Conservation (phyloP, 164 flowering plant genomes). For the Paratinospora sagittata region DNA sequence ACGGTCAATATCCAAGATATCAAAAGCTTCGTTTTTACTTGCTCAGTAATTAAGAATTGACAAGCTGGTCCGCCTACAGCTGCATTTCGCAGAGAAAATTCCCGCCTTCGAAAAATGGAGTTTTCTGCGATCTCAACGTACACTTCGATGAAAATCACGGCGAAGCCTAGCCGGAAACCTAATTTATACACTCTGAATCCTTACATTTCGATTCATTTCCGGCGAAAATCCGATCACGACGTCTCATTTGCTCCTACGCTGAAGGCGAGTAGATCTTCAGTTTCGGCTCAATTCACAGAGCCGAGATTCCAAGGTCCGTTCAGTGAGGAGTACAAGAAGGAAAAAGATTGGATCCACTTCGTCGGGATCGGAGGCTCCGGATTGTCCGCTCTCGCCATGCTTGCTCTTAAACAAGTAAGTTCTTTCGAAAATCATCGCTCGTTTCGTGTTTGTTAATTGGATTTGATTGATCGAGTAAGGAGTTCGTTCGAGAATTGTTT, state of each 20-base stretch:
- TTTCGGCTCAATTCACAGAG: background rate
- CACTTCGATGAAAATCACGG: slow-evolving; percentile 6
- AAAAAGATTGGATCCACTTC: slow-evolving; percentile 36
- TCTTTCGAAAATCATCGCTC: background rate
- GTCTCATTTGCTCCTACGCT: background rate
- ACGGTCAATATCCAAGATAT: no score
- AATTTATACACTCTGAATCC: background rate
- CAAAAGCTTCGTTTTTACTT: no score
- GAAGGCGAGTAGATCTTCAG: slow-evolving; percentile 2
- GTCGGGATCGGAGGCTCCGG: slow-evolving; percentile 49
- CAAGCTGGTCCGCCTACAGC: no score
- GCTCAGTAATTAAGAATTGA: no score
- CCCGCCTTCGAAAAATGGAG: no score
- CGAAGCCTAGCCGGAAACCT: slow-evolving; percentile 7
- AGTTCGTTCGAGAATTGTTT: background rate
- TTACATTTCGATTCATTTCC: background rate
- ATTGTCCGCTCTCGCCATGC: slow-evolving; percentile 49
- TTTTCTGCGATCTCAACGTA: no score
- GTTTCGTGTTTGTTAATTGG: background rate
- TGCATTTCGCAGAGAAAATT: no score
- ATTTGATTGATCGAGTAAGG: background rate
- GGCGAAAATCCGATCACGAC: background rate
- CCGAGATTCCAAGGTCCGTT: background rate
- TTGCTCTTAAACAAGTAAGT: slow-evolving; percentile 40
- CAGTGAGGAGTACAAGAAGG: background rate